These are phyloP conservation scores for Sporothrix pseudoabietina DNA, from an alignment of 2,329 filamentous ascomycete species.

Conservation along the genomic window DNA sequence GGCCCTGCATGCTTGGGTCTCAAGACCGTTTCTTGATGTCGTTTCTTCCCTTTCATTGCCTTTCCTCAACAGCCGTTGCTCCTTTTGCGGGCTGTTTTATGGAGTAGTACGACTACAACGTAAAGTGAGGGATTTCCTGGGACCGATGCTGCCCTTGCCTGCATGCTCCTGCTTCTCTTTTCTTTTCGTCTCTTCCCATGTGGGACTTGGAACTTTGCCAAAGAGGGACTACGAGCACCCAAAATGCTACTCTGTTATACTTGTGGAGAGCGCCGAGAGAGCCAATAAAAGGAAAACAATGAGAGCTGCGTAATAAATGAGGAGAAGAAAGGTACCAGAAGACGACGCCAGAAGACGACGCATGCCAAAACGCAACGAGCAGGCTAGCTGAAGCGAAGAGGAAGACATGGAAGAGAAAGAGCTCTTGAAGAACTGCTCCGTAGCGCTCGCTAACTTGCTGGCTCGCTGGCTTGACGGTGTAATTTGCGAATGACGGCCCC, in stretches of 20 bases:
- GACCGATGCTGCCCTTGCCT: conserved; percentile 10
- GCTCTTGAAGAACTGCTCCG: neutral
- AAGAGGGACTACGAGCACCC: neutral
- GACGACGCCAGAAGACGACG: neutral
- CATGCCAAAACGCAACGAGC: neutral
- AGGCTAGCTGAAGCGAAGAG: neutral
- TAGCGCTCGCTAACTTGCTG: too few relatives aligned
- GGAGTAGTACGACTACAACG: too few relatives aligned
- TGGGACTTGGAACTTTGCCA: neutral
- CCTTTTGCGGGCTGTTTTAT: neutral
- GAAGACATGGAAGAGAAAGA: neutral
- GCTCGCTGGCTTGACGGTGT: neutral
- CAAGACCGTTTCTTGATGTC: conserved; percentile 3
- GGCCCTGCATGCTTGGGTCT: conserved; percentile 12
- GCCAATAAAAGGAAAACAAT: conserved; percentile 10
- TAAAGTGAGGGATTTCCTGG: conserved; percentile 21
- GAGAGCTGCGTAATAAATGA: conserved; percentile 12
- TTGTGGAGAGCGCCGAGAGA: neutral
- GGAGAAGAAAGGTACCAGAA: conserved; percentile 7
- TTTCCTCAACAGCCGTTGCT: neutral
- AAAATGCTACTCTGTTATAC: neutral
- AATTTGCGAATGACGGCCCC: neutral
- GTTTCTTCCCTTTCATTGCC: neutral
- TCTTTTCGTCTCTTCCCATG: neutral
- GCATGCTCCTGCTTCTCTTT: conserved; percentile 4